A percentile compares a stretch with the other conserved stretches of the same genome.
Conservation (phyloP, 2,329 filamentous ascomycete species). For the Calonectria pteridis region DNA sequence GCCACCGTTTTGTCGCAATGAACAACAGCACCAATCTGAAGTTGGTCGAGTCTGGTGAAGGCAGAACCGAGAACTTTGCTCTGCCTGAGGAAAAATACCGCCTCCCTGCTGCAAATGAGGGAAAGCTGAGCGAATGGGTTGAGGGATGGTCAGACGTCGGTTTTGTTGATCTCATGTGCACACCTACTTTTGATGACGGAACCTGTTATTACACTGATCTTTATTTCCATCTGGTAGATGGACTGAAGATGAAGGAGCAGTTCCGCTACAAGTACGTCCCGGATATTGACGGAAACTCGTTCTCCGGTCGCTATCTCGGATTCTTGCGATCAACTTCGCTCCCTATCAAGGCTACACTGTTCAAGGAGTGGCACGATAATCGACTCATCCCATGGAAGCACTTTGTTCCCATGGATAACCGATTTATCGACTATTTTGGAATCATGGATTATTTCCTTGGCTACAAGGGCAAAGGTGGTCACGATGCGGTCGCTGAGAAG, state of each 20-base stretch:
- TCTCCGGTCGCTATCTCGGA: constrained; percentile 75
- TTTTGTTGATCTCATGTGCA: constrained; percentile 68
- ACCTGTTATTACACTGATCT: constrained; percentile 63
- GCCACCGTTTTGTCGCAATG: constrained; percentile 81
- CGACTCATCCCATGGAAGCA: constrained; percentile 83
- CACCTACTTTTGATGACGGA: constrained; percentile 50
- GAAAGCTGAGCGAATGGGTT: constrained; percentile 64
- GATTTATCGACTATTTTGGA: constrained; percentile 78
- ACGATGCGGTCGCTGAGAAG: constrained; percentile 70
- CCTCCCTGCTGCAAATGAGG: constrained; percentile 59
- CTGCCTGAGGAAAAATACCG: constrained; percentile 62
- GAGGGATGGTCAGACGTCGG: constrained; percentile 61
- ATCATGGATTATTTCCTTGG: constrained; percentile 82
- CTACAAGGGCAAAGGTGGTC: constrained; percentile 58
- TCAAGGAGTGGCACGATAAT: constrained; percentile 84
- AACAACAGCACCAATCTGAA: constrained; percentile 73
- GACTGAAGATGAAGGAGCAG: constrained; percentile 63
- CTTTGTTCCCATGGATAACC: constrained; percentile 83
- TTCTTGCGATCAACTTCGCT: constrained; percentile 78
- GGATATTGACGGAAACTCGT: constrained; percentile 82
- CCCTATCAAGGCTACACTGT: constrained; percentile 83
- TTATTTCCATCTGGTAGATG: constrained; percentile 56
- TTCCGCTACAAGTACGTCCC: constrained; percentile 77
- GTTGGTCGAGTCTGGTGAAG: constrained; percentile 58
- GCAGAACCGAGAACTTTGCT: constrained; percentile 65